Evolutionary conservation across 495 filamentous ascomycete genomes (phyloP), one percentile per base, ranked within the genome.

Genomic region (Hyphodiscus hymeniophilus): DNA sequence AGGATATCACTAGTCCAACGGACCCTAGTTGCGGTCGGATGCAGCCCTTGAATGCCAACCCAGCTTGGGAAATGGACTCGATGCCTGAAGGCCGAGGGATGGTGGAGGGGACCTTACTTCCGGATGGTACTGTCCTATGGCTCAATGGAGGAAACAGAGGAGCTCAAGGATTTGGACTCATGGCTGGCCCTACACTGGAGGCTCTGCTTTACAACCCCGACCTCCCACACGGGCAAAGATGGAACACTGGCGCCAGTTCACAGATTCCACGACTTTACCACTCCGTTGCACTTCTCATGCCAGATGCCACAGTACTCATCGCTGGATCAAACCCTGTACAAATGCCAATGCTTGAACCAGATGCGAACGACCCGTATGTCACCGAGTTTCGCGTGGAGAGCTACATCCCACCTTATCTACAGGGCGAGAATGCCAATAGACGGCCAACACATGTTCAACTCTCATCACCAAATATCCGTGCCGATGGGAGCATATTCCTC

Each of bases 81-180:
- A 80, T 82, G 79, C 79, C 79, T 2, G 64, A 73, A 59, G 79
- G 74, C 20, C 74, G 79, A 42, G 71, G 64, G 26, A 81, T 80
- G 77, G 74, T 80, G 21, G 79, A 82, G 57, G 74, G 67, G 23
- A 71, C 67, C 30, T 63, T 81, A 2, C 71, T 82, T 38, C 73
- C 79, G 1, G 78, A 82, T 46, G 78, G 78, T 23, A 80, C 71
- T 1, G 69, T 82, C 17, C 55, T 81, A 48, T 81, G 68, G 67
- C 54, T 81, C 34, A 82, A 82, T 52, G 79, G 79, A 16, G 67
- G 62, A 55, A 70, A 73, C 47, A 54, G 57, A 15, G 79, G 79
- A 42, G 72, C 78, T 30, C 76, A 82, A 64, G 79, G 79, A 23
- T 82, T 80, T 58, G 69, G 68, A 21, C 60, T 80, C 30, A 76